These are phyloP conservation scores for Termitomyces sp. DNA, from an alignment of 768 basidiomycete genomes.

Conservation along the genomic window DNA sequence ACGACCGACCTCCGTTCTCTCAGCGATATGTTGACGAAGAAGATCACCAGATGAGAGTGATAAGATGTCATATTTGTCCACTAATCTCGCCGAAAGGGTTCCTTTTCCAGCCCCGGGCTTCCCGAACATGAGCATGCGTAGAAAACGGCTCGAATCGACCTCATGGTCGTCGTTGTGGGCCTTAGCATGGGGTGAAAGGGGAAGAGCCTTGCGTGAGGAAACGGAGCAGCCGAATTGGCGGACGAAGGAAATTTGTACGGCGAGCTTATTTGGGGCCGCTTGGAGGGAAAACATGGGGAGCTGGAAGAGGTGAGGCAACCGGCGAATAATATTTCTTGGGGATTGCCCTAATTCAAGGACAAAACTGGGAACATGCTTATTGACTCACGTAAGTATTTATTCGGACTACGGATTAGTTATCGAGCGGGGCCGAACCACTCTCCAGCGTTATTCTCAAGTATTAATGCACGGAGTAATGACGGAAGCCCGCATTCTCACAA, in stretches of 20 bases:
- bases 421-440: background rate
- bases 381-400: background rate
- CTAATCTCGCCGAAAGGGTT: constrained; percentile 68
- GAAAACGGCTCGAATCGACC: constrained; percentile 22
- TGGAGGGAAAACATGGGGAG: constrained; percentile 11
- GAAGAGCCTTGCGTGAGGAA: constrained; percentile 34
- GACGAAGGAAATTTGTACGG: constrained; percentile 5
- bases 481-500: background rate
- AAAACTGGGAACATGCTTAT: background rate
- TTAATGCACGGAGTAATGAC: background rate
- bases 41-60: constrained; percentile 82
- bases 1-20: constrained; percentile 66
- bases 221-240: constrained; percentile 25
- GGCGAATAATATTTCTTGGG: constrained; percentile 9
- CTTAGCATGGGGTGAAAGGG: constrained; percentile 45
- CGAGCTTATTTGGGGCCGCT: constrained; percentile 1
- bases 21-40: constrained; percentile 76
- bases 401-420: background rate
- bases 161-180: constrained; percentile 31
- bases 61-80: constrained; percentile 75
- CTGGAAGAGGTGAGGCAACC: background rate
- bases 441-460: too few relatives aligned
- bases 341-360: constrained; percentile 4
- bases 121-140: constrained; percentile 73
- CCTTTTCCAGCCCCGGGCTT: constrained; percentile 87